Base-by-base conservation (phyloP, 768 basidiomycete species). In the Leccinum subtestaceum region DNA sequence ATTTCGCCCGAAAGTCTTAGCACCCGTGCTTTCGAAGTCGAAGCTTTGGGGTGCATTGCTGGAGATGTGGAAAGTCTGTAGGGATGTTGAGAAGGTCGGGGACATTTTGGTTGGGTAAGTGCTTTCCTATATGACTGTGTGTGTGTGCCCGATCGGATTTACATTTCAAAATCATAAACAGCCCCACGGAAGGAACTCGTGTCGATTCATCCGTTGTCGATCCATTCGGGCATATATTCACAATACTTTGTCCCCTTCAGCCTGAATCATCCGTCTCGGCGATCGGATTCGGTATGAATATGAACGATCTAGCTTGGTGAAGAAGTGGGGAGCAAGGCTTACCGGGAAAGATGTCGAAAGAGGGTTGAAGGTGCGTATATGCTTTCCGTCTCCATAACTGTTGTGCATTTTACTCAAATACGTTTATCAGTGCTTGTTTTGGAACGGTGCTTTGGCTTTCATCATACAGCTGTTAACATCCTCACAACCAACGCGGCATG, bases 281-380 rank as follows among this genome's bases (percentile, higher is more conserved):
- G 17, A 31, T 34, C 2, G 61, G 60, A 34, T 40, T 29, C 8
- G 2, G n/a, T n/a, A 10, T 59, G 10, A 40, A 60, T 58, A 47
- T 2, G 63, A 82, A 78, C 58, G 86, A 91, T 65, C 83, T 25
- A 66, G 75, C 3, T 66, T 93, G 54, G 82, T 85, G 4, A 85
- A 88, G 60, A 80, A 82, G 53, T 95, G 93, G 86, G 88, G 84
- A 3, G 73, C 91, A 8, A 96, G 95, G 95, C 74, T 97, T 21
- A 80, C 86, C 2, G 82, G 81, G 63, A 80, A 81, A 38, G 85
- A 91, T 71, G 76, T 84, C 1, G 85, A 88, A 25, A 82, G 80
- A 47, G 93, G 87, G 4, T 71, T 97, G 25, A 84, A 85, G 76
- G 93, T 91, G 61, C 50, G 69, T 65, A 48, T 46, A 50, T 40